Evolutionary conservation across 805 yeast genomes (phyloP).

Genomic region (Millerozyma acaciae): DNA sequence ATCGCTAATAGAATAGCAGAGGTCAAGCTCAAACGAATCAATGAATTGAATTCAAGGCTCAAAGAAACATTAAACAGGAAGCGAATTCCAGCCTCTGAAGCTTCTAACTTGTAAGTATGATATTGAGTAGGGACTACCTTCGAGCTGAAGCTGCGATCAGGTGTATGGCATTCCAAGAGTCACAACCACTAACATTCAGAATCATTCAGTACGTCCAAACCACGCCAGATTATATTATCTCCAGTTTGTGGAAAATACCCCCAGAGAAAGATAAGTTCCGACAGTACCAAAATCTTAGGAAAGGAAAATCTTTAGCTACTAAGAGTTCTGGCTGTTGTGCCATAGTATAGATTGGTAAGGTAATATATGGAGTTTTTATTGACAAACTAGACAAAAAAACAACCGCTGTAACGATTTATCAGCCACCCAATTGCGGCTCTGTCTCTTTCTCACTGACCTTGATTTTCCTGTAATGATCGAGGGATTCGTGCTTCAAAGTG

Average conservation of each 20-base stretch:
- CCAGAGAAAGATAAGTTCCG: constrained; percentile 32
- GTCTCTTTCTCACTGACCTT: constrained; percentile 45
- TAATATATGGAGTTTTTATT: background rate
- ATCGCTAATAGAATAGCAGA: constrained; percentile 42
- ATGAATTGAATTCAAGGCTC: constrained; percentile 52
- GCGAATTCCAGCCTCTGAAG: constrained; percentile 62
- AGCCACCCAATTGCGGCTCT: constrained; percentile 43
- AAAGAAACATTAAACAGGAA: constrained; percentile 50
- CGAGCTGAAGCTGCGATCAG: background rate
- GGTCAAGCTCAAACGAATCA: constrained; percentile 58
- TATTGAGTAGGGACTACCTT: background rate
- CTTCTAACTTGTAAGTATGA: constrained; percentile 41
- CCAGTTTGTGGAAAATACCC: constrained; percentile 39
- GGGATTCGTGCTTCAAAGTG: constrained; percentile 32
- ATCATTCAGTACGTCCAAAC: constrained; percentile 41
- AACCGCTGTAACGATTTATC: background rate
- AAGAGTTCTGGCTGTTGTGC: constrained; percentile 26
- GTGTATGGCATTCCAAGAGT: too few relatives aligned
- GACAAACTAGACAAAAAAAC: background rate
- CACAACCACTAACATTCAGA: constrained; percentile 11
- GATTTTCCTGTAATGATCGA: constrained; percentile 43
- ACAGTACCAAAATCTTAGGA: constrained; percentile 17
- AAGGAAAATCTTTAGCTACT: constrained; percentile 1
- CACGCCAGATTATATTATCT: constrained; percentile 46
- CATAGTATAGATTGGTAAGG: constrained; percentile 16